phyloP scores from a whole-genome alignment of 441 rosid species.

The Jatropha multifida region DNA sequence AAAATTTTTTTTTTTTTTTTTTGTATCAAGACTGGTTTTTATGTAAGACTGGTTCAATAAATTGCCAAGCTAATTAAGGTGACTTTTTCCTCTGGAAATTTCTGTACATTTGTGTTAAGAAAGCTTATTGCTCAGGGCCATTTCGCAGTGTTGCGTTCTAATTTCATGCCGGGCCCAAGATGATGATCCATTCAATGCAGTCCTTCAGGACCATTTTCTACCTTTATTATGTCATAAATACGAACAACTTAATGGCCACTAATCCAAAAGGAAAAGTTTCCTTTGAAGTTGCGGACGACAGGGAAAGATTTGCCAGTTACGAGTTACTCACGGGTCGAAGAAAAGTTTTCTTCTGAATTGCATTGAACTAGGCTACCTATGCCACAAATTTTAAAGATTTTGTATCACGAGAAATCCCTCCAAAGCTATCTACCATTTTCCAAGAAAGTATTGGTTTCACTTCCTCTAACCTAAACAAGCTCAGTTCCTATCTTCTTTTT shows the following conservation, averaged over 20 bases:
- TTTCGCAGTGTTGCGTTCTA: no score
- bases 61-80: neutral
- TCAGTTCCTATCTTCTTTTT: conserved; percentile 4
- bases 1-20: neutral
- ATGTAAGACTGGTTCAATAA: neutral
- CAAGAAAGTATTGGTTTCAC: conserved; percentile 34
- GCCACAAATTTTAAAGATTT: conserved; percentile 13
- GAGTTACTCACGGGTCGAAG: no score
- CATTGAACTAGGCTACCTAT: neutral
- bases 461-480: conserved; percentile 27
- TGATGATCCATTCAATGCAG: no score
- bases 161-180: no score
- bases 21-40: neutral
- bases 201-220: no score
- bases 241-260: no score
- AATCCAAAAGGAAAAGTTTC: no score
- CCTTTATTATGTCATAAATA: no score
- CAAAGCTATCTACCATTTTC: conserved; percentile 25
- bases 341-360: no score
- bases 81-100: neutral
- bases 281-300: no score
- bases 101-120: neutral
- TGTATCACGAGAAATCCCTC: conserved; percentile 52
- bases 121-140: no score
- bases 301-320: no score